Conservation (phyloP, 2,329 filamentous ascomycete genomes). For the Teratosphaeria pseudoeucalypti region DNA sequence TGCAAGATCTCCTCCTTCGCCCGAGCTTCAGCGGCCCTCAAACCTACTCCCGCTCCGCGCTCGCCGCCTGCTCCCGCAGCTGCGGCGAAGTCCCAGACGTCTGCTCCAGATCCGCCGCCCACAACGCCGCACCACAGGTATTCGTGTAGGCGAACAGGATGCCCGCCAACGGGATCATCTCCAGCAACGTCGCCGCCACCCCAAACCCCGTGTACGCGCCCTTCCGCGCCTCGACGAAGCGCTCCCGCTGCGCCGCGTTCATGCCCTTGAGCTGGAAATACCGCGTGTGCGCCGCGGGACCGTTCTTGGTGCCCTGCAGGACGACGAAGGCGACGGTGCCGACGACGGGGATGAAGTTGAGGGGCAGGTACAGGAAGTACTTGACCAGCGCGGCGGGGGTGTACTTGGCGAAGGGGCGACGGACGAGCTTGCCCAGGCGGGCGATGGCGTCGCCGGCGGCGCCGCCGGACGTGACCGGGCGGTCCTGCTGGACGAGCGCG, state of each 20-base stretch:
- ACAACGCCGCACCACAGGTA: constrained; percentile 83
- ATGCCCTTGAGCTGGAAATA: constrained; percentile 91
- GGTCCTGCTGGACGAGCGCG: constrained; percentile 60
- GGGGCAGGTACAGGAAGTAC: constrained; percentile 74
- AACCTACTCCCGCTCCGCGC: constrained; percentile 6
- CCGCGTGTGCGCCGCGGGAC: constrained; percentile 47
- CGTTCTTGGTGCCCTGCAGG: constrained; percentile 50
- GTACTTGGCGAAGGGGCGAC: constrained; percentile 45
- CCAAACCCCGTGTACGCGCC: constrained; percentile 70
- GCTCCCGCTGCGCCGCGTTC: constrained; percentile 52
- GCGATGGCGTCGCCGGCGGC: constrained; percentile 42
- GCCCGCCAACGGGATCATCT: constrained; percentile 72
- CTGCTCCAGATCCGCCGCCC: constrained; percentile 57
- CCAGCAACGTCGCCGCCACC: constrained; percentile 69
- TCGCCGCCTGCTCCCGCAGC: constrained; percentile 23
- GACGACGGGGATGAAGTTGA: constrained; percentile 87
- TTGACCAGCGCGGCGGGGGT: constrained; percentile 54
- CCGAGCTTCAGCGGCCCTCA: neutral
- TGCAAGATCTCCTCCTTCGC: neutral
- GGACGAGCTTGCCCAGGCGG: constrained; percentile 47
- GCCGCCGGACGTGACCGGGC: constrained; percentile 52
- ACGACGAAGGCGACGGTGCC: constrained; percentile 73
- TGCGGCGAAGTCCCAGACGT: constrained; percentile 22
- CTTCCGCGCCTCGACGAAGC: constrained; percentile 59
- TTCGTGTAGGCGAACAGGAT: constrained; percentile 87